Evolutionary conservation across 306 rosid species (phyloP).

Genomic region (Inga oerstediana): DNA sequence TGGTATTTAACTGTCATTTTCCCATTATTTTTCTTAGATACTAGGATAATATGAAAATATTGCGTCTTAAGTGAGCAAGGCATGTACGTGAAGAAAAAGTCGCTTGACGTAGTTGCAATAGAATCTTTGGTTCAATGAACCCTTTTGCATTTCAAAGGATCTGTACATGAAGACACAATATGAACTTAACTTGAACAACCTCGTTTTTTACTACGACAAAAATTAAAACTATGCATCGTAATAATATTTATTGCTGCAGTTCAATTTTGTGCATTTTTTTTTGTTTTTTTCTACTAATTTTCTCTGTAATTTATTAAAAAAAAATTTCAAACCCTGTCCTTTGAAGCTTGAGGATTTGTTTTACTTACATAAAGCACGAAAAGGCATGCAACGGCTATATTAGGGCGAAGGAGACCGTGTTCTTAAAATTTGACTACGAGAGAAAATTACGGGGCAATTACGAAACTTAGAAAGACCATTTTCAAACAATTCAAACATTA

Average conservation of each 20-base stretch:
- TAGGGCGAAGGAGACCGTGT: not conserved
- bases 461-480: not conserved
- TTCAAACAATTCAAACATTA: not conserved
- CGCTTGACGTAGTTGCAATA: not conserved
- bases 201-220: no score
- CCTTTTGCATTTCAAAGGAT: not conserved
- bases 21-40: not conserved
- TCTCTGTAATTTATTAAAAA: not conserved
- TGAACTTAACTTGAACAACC: no score
- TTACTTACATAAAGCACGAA: not conserved
- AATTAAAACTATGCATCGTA: no score
- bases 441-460: not conserved
- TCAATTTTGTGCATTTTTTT: no score
- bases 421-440: not conserved
- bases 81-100: not conserved
- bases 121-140: not conserved
- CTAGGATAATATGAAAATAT: not conserved
- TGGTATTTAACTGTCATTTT: no score
- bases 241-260: no score
- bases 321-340: no score
- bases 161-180: no score
- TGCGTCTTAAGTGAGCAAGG: not conserved
- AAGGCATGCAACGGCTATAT: not conserved
- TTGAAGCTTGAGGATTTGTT: no score
- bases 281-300: no score